Conservation (phyloP, 2,329 filamentous ascomycete species). For the Diaporthe destruens region DNA sequence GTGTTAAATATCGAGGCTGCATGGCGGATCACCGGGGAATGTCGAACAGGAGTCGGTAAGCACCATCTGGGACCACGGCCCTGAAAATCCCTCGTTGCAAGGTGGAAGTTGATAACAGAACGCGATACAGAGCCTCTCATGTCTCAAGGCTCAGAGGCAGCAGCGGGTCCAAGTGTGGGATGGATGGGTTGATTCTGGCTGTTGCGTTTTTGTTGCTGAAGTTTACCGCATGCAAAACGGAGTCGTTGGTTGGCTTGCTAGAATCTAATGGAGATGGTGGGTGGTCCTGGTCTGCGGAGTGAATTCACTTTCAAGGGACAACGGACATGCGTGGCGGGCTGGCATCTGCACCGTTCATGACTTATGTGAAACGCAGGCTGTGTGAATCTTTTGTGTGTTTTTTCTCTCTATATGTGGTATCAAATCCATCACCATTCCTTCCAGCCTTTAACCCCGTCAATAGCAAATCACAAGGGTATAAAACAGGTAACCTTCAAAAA, state of each 20-base stretch:
- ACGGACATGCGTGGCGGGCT: background rate
- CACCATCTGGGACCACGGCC: background rate
- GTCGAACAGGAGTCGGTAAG: background rate
- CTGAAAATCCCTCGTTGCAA: background rate
- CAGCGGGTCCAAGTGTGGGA: too few species aligned
- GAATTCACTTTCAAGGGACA: background rate
- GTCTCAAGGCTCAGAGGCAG: too few species aligned
- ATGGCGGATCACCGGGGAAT: too few species aligned
- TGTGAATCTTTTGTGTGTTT: slow-evolving; percentile 17
- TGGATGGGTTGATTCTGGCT: background rate
- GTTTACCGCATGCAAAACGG: background rate
- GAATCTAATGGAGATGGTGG: background rate
- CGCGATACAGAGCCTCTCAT: too few species aligned
- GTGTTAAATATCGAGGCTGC: too few species aligned
- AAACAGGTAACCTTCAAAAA: slow-evolving; percentile 15
- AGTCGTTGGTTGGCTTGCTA: background rate
- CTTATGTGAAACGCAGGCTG: background rate
- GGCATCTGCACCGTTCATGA: background rate
- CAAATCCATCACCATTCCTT: slow-evolving; percentile 22
- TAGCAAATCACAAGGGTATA: slow-evolving; percentile 31
- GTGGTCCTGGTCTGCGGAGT: background rate
- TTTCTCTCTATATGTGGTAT: slow-evolving; percentile 22
- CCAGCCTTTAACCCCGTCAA: slow-evolving; percentile 18
- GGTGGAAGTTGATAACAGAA: background rate
- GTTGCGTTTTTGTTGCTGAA: background rate